Percentiles rank a stretch among this genome's conserved stretches.
These are phyloP conservation scores for Leptomonas pyrrhocoris DNA, from an alignment of 208 protist species.

Conservation along the genomic window DNA sequence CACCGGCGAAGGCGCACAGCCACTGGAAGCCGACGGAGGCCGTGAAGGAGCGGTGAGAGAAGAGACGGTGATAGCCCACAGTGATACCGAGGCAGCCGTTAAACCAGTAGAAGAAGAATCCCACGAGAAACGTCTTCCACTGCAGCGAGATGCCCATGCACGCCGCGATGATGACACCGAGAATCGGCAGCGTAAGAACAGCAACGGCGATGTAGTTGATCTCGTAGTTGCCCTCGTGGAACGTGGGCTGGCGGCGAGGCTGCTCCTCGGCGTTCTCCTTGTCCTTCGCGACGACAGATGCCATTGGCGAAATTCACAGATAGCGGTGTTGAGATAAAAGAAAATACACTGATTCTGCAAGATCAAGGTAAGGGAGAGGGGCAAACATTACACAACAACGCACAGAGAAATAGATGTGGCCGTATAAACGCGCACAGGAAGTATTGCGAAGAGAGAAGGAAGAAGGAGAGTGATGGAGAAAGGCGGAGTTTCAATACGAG, in stretches of 20 bases:
- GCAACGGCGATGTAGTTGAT: constrained; percentile 81
- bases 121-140: constrained; percentile 73
- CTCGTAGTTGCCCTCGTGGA: constrained; percentile 65
- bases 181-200: constrained; percentile 60
- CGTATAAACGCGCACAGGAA: background rate
- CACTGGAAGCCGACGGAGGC: constrained; percentile 61
- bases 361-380: background rate
- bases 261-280: constrained; percentile 43
- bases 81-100: constrained; percentile 91
- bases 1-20: constrained; percentile 79
- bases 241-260: constrained; percentile 54
- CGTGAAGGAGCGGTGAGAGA: constrained; percentile 86
- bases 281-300: constrained; percentile 19
- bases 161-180: constrained; percentile 34
- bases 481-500: too few relatives aligned
- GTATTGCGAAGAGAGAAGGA: too few relatives aligned
- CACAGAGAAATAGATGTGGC: background rate
- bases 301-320: constrained; percentile 9
- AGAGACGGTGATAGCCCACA: constrained; percentile 90
- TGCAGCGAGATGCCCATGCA: constrained; percentile 62
- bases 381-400: background rate
- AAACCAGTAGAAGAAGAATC: constrained; percentile 75
- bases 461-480: too few relatives aligned
- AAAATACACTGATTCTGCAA: constrained; percentile 6
- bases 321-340: constrained; percentile 2